These are phyloP conservation scores for Eutrema japonicum DNA, from an alignment of 345 rosid genomes.

Conservation along the genomic window DNA sequence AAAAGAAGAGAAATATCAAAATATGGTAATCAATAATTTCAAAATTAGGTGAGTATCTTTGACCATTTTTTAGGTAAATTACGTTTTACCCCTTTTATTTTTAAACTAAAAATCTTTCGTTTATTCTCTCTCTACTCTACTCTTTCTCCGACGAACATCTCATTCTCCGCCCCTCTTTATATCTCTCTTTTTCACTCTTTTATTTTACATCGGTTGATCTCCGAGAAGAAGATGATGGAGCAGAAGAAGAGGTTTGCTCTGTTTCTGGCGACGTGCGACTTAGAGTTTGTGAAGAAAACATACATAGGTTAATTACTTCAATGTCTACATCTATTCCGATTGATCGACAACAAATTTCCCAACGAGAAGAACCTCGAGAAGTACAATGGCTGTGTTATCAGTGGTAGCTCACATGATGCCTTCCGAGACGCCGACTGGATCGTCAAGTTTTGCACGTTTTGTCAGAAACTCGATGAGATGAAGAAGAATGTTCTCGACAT, in stretches of 20 bases:
- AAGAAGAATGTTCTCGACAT: conserved; percentile 72
- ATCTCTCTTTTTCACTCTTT: neutral
- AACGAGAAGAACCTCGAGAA: conserved; percentile 53
- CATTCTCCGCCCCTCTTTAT: too few species aligned
- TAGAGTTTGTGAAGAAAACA: conserved; percentile 67
- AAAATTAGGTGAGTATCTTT: too few species aligned
- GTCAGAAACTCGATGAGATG: conserved; percentile 37
- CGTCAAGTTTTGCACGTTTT: conserved; percentile 62
- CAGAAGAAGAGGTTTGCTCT: conserved; percentile 59
- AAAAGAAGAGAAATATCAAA: too few species aligned
- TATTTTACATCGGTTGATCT: neutral
- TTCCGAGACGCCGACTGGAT: conserved; percentile 80
- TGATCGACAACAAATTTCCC: conserved; percentile 85
- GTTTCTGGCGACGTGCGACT: conserved; percentile 65
- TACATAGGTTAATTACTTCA: conserved; percentile 84
- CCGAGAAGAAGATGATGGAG: conserved; percentile 26
- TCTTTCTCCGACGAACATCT: too few species aligned
- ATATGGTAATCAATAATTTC: too few species aligned
- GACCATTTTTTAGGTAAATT: too few species aligned
- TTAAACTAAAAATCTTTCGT: too few species aligned
- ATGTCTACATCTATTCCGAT: conserved; percentile 70
- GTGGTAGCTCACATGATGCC: conserved; percentile 85
- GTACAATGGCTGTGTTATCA: conserved; percentile 77
- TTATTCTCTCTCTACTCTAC: too few species aligned
- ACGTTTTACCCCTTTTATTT: too few species aligned